Base-by-base conservation (phyloP, 805 yeast species). In the Myxozyma monticola region DNA sequence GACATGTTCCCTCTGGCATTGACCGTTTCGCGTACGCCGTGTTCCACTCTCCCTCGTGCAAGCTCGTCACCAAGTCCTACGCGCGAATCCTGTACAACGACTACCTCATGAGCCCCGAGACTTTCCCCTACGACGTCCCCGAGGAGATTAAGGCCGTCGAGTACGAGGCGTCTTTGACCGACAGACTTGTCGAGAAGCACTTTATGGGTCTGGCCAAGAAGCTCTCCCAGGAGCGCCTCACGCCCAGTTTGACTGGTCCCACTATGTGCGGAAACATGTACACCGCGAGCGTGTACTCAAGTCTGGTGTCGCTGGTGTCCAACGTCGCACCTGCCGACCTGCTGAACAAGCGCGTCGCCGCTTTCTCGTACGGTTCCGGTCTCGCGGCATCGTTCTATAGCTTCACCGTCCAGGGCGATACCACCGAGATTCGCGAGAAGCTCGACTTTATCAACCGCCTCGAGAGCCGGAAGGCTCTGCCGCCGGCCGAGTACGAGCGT, bases 241-340 rank as follows among this genome's bases (percentile, higher is more conserved):
- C 75, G 44, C 93, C 96, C 30, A 82, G 96, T 17, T 76, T 93
- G 69, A 76, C 73, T 62, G 88, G 89, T 38, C 91, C 98, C 66
- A 91, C 98, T 57, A 91, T 91, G 73, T 88, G 95, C 57, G 99
- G 99, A 73, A 93, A 93, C 79, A 85, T 90, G 87, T 93, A 93
- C 79, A 88, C 98, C 38, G 98, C 90, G 58, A 87, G 96, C 30
- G 82, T 88, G 41, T 93, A 86, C 79, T 83, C 95, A 30, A 80
- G 96, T 6, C 77, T 93, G 52, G 78, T 91, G 28, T 91, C 98
- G 12, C 74, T 88, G 59, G 75, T 93, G 62, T 80, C 77, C 67
- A 85, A 76, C 66, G 85, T 84, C 56, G 90, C 88, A 37, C 77
- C 79, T 48, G 93, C 83, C 39, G 72, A 78, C 47, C 77, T 91